These are phyloP conservation scores for Spinellus fusiger DNA, from an alignment of 192 early-diverging fungal species.

Conservation along the genomic window DNA sequence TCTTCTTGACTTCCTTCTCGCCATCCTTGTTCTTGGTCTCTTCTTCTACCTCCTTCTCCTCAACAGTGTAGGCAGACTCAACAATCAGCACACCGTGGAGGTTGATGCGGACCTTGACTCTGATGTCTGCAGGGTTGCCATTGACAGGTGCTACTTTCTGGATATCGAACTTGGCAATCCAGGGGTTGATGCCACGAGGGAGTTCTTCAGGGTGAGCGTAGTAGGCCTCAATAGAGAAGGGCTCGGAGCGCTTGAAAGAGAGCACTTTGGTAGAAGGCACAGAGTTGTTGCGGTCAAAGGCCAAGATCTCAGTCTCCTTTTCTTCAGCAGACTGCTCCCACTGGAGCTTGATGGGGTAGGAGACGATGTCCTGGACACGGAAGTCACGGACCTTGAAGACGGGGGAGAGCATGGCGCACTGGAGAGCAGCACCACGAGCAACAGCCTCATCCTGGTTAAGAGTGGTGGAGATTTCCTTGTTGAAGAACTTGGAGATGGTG, in stretches of 20 bases:
- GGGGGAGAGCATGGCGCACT: conserved; percentile 96
- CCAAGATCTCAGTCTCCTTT: conserved; percentile 74
- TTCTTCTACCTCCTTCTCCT: conserved; percentile 82
- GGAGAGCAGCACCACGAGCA: conserved; percentile 91
- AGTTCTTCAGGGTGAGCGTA: conserved; percentile 66
- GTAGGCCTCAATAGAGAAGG: conserved; percentile 76
- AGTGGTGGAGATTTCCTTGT: conserved; percentile 82
- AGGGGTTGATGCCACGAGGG: conserved; percentile 70
- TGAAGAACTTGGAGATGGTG: conserved; percentile 82
- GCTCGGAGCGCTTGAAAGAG: conserved; percentile 83
- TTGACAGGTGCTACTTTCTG: conserved; percentile 70
- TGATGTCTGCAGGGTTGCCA: conserved; percentile 73
- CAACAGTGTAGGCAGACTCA: conserved; percentile 82
- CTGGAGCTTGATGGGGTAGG: conserved; percentile 83
- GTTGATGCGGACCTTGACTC: conserved; percentile 89
- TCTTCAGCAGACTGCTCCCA: conserved; percentile 81
- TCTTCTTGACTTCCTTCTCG: conserved; percentile 68
- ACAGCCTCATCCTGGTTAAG: conserved; percentile 98
- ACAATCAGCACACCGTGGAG: conserved; percentile 75
- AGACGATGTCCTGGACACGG: conserved; percentile 81
- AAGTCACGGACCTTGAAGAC: conserved; percentile 98
- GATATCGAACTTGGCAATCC: conserved; percentile 83
- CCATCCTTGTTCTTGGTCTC: conserved; percentile 60
- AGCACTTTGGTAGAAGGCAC: conserved; percentile 90
- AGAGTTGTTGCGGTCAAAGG: conserved; percentile 79